Percentiles rank a stretch among this genome's conserved stretches.
phyloP scores from a whole-genome alignment of 2,329 filamentous ascomycete genomes.

The Fusarium bactridioides region DNA sequence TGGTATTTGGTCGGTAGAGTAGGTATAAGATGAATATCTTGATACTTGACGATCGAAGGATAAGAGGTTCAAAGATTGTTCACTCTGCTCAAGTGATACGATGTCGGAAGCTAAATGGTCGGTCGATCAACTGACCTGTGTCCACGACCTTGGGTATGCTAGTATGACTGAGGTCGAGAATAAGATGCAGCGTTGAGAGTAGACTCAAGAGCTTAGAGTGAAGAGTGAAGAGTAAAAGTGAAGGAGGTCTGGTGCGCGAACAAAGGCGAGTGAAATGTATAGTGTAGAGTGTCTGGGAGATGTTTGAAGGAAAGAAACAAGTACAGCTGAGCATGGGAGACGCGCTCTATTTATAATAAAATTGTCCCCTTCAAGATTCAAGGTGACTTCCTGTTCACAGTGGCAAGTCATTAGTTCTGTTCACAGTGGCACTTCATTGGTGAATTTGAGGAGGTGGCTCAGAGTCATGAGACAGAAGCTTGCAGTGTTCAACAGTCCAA shows the following conservation, averaged over 20 bases:
- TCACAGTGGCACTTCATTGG: neutral
- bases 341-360: neutral
- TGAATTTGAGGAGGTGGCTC: neutral
- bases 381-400: neutral
- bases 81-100: neutral
- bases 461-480: neutral
- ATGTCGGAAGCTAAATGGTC: neutral
- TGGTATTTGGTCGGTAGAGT: neutral
- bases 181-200: neutral
- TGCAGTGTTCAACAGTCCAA: neutral
- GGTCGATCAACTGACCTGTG: accelerated
- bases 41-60: neutral
- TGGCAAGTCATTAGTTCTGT: neutral
- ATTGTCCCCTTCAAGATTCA: no score
- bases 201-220: neutral
- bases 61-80: neutral
- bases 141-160: neutral
- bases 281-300: neutral
- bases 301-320: neutral
- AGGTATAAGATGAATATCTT: neutral
- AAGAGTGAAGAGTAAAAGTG: neutral
- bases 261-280: neutral
- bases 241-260: neutral
- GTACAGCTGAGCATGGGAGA: neutral
- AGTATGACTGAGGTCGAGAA: neutral